These are phyloP conservation scores for Lodderomyces metapsilosis DNA, from an alignment of 1,139 yeast species.

Conservation along the genomic window DNA sequence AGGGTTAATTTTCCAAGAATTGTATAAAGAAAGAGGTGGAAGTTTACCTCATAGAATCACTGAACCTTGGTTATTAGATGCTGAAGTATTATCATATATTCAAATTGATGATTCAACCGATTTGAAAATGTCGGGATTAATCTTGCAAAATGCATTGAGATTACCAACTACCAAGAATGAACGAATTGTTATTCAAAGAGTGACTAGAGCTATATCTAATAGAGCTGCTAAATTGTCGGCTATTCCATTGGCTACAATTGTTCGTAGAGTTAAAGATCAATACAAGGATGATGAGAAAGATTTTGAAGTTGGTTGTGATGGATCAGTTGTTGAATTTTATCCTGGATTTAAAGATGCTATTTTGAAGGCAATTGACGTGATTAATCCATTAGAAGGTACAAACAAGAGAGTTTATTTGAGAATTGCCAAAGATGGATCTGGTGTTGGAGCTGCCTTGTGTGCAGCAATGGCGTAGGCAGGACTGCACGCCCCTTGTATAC, in stretches of 20 bases:
- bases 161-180: slow-evolving; percentile 67
- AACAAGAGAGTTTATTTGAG: slow-evolving; percentile 68
- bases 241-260: slow-evolving; percentile 82
- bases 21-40: slow-evolving; percentile 49
- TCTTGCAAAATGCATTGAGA: slow-evolving; percentile 62
- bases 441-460: slow-evolving; percentile 95
- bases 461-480: slow-evolving; percentile 35
- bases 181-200: slow-evolving; percentile 63
- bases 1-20: slow-evolving; percentile 55
- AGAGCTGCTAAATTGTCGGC: slow-evolving; percentile 88
- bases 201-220: slow-evolving; percentile 75
- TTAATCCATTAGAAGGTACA: slow-evolving; percentile 70
- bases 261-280: slow-evolving; percentile 37
- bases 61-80: slow-evolving; percentile 74
- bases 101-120: slow-evolving; percentile 79
- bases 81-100: slow-evolving; percentile 80
- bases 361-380: slow-evolving; percentile 68
- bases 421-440: slow-evolving; percentile 91
- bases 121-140: slow-evolving; percentile 62
- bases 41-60: slow-evolving; percentile 63
- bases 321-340: slow-evolving; percentile 87
- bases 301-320: slow-evolving; percentile 92
- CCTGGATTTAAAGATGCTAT: slow-evolving; percentile 81
- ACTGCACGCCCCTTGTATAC: not conserved
- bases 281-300: slow-evolving; percentile 57